These are phyloP conservation scores for Trichosporon sp. DNA, from an alignment of 1,284 basidiomycete species.

Conservation along the genomic window DNA sequence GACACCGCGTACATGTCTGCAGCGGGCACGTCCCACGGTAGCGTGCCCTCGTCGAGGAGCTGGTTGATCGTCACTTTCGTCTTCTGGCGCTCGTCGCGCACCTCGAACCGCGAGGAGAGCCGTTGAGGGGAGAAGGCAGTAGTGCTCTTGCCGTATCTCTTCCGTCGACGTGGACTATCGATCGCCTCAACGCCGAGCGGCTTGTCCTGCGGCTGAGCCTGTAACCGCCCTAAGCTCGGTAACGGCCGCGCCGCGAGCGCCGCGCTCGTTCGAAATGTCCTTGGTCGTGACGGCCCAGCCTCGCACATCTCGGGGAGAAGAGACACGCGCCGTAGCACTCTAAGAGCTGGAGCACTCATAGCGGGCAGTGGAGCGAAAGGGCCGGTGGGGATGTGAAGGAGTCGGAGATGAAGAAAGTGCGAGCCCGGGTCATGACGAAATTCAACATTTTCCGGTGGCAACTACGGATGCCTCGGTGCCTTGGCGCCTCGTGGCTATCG, in stretches of 20 bases:
- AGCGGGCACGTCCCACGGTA: background rate
- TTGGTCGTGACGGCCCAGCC: background rate
- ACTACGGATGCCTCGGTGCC: background rate
- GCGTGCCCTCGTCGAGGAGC: background rate
- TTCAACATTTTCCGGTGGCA: conserved; percentile 3
- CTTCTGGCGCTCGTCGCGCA: background rate
- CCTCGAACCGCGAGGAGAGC: background rate
- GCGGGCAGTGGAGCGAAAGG: background rate
- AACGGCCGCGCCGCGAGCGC: background rate
- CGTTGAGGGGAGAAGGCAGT: too few relatives aligned
- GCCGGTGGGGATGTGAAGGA: background rate
- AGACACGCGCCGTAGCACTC: background rate
- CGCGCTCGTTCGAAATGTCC: background rate
- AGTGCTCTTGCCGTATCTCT: background rate
- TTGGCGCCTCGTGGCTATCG: background rate
- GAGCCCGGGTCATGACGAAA: background rate
- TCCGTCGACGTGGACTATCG: background rate
- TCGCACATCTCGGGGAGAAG: background rate
- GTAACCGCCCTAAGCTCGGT: background rate
- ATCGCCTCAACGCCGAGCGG: background rate
- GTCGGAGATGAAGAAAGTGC: background rate
- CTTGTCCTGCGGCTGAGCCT: background rate
- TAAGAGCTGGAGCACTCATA: background rate
- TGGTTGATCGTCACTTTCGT: background rate
- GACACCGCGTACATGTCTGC: background rate